Percentiles rank a stretch among this genome's conserved stretches.
These are phyloP conservation scores for Suillus bovinus DNA, from an alignment of 768 basidiomycete genomes.

Conservation along the genomic window DNA sequence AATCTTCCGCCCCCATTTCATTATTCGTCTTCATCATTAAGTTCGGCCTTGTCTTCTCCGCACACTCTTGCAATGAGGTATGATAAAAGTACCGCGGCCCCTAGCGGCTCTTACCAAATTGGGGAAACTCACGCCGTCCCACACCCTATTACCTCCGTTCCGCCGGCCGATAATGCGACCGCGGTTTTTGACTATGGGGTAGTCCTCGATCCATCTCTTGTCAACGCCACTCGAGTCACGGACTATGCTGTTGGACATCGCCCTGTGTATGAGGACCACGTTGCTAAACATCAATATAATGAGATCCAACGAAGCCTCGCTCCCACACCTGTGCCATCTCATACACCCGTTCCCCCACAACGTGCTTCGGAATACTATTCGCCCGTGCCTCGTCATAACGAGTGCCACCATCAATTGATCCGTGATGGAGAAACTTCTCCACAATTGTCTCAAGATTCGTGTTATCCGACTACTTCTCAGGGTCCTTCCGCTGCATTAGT, in stretches of 20 bases:
- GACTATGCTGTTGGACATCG: constrained; percentile 25
- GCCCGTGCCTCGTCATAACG: constrained; percentile 18
- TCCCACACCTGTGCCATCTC: constrained; percentile 28
- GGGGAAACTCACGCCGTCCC: constrained; percentile 22
- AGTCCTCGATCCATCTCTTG: constrained; percentile 13
- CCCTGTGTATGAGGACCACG: constrained; percentile 24
- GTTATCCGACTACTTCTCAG: constrained; percentile 3
- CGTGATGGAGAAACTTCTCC: constrained; percentile 1
- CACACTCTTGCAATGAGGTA: constrained; percentile 24
- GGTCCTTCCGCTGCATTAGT: not conserved
- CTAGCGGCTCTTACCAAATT: constrained; percentile 24
- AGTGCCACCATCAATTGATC: constrained; percentile 2
- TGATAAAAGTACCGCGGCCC: constrained; percentile 30
- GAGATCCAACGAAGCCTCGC: constrained; percentile 32
- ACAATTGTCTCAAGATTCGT: not conserved
- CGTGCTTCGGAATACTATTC: constrained; percentile 38
- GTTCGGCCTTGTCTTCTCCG: constrained; percentile 54
- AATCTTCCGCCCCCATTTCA: constrained; percentile 52
- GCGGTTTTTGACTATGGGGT: constrained; percentile 10
- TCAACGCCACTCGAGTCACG: constrained; percentile 27
- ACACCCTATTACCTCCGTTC: constrained; percentile 24
- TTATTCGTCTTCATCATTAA: constrained; percentile 61
- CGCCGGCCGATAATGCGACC: constrained; percentile 21
- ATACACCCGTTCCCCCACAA: constrained; percentile 26
- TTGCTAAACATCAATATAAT: constrained; percentile 32